A percentile compares a stretch with the other conserved stretches of the same genome.
Evolutionary conservation across 805 yeast genomes (phyloP).

Genomic region (Myxozyma melibiosi): DNA sequence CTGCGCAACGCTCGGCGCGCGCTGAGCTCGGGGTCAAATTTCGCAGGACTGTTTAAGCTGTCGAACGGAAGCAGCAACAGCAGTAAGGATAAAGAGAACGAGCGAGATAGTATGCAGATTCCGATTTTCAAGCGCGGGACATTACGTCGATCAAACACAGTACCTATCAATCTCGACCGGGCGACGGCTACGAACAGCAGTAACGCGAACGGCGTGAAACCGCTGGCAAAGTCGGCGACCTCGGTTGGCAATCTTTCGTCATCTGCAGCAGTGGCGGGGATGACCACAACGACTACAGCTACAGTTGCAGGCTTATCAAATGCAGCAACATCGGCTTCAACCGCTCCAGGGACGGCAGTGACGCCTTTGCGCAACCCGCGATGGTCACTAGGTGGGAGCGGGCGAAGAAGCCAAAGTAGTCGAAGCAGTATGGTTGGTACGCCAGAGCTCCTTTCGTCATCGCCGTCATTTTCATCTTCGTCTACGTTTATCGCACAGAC

Average conservation of each 20-base stretch:
- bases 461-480: too few species aligned
- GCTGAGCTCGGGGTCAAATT: conserved; percentile 13
- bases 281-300: conserved; percentile 4
- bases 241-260: too few species aligned
- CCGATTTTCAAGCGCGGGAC: background rate
- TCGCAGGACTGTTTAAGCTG: conserved; percentile 5
- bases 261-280: background rate
- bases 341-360: background rate
- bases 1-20: conserved; percentile 5
- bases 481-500: background rate
- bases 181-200: background rate
- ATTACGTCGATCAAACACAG: conserved; percentile 13
- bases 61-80: conserved; percentile 1
- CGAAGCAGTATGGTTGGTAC: conserved; percentile 5
- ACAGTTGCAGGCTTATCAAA: background rate
- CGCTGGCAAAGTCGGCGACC: too few species aligned
- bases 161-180: conserved; percentile 11
- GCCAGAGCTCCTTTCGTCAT: background rate
- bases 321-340: background rate
- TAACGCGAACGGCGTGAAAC: too few species aligned
- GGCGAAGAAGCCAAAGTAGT: conserved; percentile 9
- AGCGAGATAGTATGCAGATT: background rate
- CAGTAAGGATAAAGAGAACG: conserved; percentile 7
- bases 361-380: background rate
- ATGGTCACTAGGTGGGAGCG: conserved; percentile 8